Evolutionary conservation across 75 land plant genomes (phyloP).

Genomic region (Ceratopteris richardii): DNA sequence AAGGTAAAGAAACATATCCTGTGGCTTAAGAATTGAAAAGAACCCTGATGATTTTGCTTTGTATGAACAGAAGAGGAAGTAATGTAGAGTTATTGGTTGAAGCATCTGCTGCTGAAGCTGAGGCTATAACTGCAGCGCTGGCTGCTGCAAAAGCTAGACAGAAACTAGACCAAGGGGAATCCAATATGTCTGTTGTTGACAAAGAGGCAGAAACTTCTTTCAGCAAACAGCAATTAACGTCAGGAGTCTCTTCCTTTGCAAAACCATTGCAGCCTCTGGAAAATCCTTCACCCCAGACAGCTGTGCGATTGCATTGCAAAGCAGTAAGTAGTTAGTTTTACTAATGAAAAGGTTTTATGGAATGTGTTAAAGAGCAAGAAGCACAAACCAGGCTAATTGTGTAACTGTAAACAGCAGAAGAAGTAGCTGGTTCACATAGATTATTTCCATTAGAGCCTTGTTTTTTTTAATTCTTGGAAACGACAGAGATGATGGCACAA

Average conservation of each 20-base stretch:
- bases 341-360: too few relatives aligned
- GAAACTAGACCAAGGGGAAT: constrained; percentile 53
- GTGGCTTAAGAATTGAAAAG: background rate
- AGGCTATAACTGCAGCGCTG: constrained; percentile 86
- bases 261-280: constrained; percentile 28
- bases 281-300: constrained; percentile 46
- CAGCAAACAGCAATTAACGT: constrained; percentile 60
- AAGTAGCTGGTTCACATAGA: too few relatives aligned
- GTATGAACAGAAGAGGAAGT: constrained; percentile 43
- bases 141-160: constrained; percentile 91
- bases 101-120: constrained; percentile 97
- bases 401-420: background rate
- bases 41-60: background rate
- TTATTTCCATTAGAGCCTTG: too few relatives aligned
- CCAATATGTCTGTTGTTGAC: constrained; percentile 52
- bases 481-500: too few relatives aligned
- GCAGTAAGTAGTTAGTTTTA: constrained; percentile 65
- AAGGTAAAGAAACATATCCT: background rate
- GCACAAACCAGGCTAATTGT: background rate
- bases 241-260: constrained; percentile 10
- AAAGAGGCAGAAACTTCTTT: constrained; percentile 86
- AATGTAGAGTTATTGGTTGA: constrained; percentile 94
- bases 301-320: constrained; percentile 91
- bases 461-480: too few relatives aligned
- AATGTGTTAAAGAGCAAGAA: too few relatives aligned